Evolutionary conservation across 805 yeast species (phyloP).

Genomic region (Saturnispora dispora): DNA sequence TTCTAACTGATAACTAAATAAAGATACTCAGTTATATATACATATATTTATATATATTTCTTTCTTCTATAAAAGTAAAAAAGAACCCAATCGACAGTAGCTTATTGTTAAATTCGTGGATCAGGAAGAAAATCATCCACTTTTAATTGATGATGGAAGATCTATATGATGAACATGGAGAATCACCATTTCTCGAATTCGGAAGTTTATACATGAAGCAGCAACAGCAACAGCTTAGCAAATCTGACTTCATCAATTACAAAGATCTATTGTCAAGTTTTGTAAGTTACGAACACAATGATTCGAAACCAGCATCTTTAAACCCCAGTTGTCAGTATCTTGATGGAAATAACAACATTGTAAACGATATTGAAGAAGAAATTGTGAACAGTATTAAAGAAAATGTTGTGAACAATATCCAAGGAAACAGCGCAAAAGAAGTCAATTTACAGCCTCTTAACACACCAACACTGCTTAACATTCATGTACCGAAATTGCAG

Average conservation of each 20-base stretch:
- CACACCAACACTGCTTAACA: background rate
- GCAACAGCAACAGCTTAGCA: background rate
- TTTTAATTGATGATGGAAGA: background rate
- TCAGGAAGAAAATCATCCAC: background rate
- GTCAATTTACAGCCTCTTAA: background rate
- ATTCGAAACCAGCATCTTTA: background rate
- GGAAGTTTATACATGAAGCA: background rate
- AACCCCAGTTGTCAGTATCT: background rate
- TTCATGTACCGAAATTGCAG: conserved; percentile 2
- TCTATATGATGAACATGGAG: background rate
- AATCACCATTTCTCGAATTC: background rate
- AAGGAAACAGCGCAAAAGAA: background rate
- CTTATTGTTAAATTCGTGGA: background rate
- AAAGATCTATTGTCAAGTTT: background rate
- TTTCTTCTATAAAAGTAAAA: too few relatives aligned
- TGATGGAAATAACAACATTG: background rate
- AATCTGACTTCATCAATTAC: background rate
- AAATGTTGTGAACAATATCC: too few relatives aligned
- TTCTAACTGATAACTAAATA: background rate
- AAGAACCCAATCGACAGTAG: background rate
- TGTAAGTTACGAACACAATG: background rate
- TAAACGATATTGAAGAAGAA: background rate
- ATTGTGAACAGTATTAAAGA: background rate
- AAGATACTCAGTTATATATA: background rate
- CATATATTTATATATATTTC: too few relatives aligned